Conservation (phyloP, 768 basidiomycete genomes). For the Podaxis sp. region DNA sequence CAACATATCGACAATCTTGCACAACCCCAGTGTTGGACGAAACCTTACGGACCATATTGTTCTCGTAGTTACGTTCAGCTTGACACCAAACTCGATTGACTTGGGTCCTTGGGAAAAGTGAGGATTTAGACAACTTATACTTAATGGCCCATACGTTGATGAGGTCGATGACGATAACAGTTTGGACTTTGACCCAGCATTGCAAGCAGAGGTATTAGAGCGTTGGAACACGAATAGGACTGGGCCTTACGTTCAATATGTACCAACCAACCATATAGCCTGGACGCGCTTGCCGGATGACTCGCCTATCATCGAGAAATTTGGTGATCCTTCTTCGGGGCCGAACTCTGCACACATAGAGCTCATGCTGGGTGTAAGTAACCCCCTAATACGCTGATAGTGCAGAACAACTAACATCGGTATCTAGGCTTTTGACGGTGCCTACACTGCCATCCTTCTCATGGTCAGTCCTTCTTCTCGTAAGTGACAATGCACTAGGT, state of each 20-base stretch:
- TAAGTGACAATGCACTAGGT: constrained; percentile 1
- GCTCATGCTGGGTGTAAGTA: constrained; percentile 1
- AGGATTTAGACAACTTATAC: not conserved
- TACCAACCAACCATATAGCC: constrained; percentile 5
- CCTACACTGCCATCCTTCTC: constrained; percentile 15
- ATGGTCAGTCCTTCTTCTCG: constrained; percentile 26
- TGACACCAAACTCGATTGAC: constrained; percentile 4
- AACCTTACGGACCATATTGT: constrained; percentile 23
- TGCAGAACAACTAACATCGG: not conserved
- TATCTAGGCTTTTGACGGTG: constrained; percentile 16
- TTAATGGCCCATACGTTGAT: not conserved
- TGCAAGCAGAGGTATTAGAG: constrained; percentile 3
- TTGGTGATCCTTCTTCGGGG: constrained; percentile 12
- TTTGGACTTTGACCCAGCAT: not conserved
- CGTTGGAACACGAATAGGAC: constrained; percentile 13
- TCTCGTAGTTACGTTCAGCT: not conserved
- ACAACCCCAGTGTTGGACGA: constrained; percentile 25
- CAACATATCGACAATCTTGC: constrained; percentile 19
- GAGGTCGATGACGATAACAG: not conserved
- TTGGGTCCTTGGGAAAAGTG: constrained; percentile 10
- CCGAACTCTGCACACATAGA: constrained; percentile 12
- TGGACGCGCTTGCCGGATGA: constrained; percentile 9
- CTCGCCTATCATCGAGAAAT: not conserved
- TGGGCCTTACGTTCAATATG: not conserved
- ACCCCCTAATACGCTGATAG: not conserved